Evolutionary conservation across 164 flowering plant genomes (phyloP).

Genomic region (Macadamia integrifolia): DNA sequence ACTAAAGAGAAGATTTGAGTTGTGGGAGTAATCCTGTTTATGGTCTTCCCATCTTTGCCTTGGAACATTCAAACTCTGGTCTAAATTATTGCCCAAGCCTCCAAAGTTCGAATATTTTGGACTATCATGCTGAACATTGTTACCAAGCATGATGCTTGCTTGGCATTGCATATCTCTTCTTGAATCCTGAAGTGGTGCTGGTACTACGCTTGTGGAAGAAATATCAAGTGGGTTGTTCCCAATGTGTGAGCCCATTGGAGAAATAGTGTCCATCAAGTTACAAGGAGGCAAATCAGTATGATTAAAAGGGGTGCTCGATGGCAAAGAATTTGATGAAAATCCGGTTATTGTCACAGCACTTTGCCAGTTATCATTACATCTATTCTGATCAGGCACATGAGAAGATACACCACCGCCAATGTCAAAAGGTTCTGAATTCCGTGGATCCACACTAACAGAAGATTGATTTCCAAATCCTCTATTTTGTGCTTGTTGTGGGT

Average conservation of each 20-base stretch:
- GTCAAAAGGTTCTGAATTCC: constrained; percentile 20
- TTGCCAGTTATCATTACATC: constrained; percentile 45
- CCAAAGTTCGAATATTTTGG: constrained; percentile 16
- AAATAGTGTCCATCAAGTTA: constrained; percentile 24
- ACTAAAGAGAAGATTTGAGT: constrained; percentile 21
- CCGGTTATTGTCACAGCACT: constrained; percentile 32
- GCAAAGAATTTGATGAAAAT: constrained; percentile 28
- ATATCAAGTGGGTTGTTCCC: constrained; percentile 24
- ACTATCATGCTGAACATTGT: constrained; percentile 20
- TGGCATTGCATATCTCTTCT: constrained; percentile 32
- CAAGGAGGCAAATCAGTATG: constrained; percentile 18
- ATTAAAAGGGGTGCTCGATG: constrained; percentile 22
- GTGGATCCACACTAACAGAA: constrained; percentile 20
- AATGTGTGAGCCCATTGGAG: constrained; percentile 22
- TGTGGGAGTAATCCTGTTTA: constrained; percentile 19
- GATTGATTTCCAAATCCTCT: constrained; percentile 30
- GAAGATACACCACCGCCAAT: constrained; percentile 23
- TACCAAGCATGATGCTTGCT: constrained; percentile 16
- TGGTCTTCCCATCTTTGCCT: constrained; percentile 34
- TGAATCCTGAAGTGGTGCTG: constrained; percentile 24
- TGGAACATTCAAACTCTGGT: constrained; percentile 14
- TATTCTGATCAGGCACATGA: constrained; percentile 32
- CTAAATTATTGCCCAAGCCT: constrained; percentile 5
- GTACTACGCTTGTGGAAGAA: constrained; percentile 20
- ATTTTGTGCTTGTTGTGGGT: constrained; percentile 23